Percentiles rank a stretch among this genome's conserved stretches.
Conservation (phyloP, 2,329 filamentous ascomycete genomes). For the Leptographium radiaticola region DNA sequence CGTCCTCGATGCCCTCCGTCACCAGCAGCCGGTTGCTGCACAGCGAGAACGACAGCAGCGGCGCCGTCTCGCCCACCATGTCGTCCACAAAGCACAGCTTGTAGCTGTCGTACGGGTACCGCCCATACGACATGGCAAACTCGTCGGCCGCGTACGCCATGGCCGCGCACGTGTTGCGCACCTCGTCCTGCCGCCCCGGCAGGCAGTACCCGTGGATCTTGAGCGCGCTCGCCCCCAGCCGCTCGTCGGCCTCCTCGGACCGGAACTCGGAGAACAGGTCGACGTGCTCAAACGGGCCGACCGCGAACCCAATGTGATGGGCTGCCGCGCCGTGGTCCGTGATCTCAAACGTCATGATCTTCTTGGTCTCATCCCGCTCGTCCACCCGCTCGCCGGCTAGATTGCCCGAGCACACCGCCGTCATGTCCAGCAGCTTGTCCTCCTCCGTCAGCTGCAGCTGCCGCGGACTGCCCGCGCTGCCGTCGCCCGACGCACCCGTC, state of each 20-base stretch:
- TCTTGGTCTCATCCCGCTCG: slow-evolving; percentile 63
- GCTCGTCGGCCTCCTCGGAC: slow-evolving; percentile 82
- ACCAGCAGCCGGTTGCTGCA: slow-evolving; percentile 80
- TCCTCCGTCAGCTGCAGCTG: slow-evolving; percentile 48
- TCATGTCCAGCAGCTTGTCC: slow-evolving; percentile 78
- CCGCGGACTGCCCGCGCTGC: slow-evolving; percentile 6
- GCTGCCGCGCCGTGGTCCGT: slow-evolving; percentile 54
- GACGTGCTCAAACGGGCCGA: slow-evolving; percentile 90
- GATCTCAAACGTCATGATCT: slow-evolving; percentile 72
- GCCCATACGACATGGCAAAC: slow-evolving; percentile 76
- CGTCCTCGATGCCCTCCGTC: slow-evolving; percentile 73
- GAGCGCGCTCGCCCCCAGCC: slow-evolving; percentile 75
- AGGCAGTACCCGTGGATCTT: slow-evolving; percentile 87
- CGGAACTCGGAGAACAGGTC: slow-evolving; percentile 76
- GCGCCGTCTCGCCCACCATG: slow-evolving; percentile 58
- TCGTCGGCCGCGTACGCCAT: slow-evolving; percentile 81
- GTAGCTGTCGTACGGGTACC: slow-evolving; percentile 85
- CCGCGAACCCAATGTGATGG: slow-evolving; percentile 82
- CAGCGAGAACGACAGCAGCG: slow-evolving; percentile 72
- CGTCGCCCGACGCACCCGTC: slow-evolving; percentile 9
- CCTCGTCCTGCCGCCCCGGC: slow-evolving; percentile 66
- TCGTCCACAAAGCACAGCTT: slow-evolving; percentile 94
- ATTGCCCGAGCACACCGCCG: slow-evolving; percentile 82
- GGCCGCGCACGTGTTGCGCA: slow-evolving; percentile 76
- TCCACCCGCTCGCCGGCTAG: slow-evolving; percentile 73